These are phyloP conservation scores for Populus ilicifolia DNA, from an alignment of 345 rosid genomes.

Conservation along the genomic window DNA sequence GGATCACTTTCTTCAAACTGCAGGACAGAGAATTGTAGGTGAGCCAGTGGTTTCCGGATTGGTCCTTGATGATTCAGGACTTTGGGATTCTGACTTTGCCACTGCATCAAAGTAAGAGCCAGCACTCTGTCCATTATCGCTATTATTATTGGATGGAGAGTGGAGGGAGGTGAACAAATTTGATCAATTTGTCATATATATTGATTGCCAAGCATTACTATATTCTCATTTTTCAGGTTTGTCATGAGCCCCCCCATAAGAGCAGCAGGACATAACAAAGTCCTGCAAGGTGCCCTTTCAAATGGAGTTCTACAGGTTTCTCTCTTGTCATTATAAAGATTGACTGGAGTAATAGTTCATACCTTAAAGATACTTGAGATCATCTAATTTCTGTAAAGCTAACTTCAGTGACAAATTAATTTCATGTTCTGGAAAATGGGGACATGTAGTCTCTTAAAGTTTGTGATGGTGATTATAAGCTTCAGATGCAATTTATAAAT, in stretches of 20 bases:
- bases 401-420: background rate
- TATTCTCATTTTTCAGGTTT: constrained; percentile 49
- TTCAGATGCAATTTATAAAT: background rate
- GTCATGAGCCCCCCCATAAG: constrained; percentile 99
- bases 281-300: constrained; percentile 90
- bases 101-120: constrained; percentile 76
- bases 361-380: background rate
- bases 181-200: background rate
- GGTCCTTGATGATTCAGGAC: constrained; percentile 77
- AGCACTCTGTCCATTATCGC: background rate
- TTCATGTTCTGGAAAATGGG: background rate
- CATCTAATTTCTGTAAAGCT: background rate
- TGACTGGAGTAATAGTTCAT: background rate
- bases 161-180: background rate
- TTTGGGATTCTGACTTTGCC: constrained; percentile 82
- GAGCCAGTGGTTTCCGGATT: constrained; percentile 94
- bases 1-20: constrained; percentile 25
- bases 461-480: background rate
- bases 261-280: constrained; percentile 76
- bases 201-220: constrained; percentile 6
- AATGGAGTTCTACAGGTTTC: constrained; percentile 86
- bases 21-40: constrained; percentile 94
- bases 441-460: background rate
- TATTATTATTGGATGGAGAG: background rate
- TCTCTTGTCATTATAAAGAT: constrained; percentile 6